Base-by-base conservation (phyloP, 2,329 filamentous ascomycete species). In the Acarospora socialis region DNA sequence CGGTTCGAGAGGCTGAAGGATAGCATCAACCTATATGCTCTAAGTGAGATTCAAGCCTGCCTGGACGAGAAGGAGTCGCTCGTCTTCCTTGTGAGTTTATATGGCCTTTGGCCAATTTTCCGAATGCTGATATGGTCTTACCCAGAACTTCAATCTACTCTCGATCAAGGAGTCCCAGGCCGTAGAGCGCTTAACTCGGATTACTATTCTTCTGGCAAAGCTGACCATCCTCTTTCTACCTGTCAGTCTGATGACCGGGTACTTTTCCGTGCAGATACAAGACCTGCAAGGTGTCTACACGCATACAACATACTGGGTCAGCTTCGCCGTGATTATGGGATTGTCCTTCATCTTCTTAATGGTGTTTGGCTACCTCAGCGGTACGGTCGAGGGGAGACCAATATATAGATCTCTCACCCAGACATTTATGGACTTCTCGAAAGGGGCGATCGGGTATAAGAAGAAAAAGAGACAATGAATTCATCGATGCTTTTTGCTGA, bases 191-290 rank as follows among this genome's bases (percentile, higher is more conserved):
- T 63, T 84, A 13, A 82, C 77, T 0, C 63, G 77, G 35, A 74
- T 77, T 40, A 80, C 78, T 3, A 71, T 81, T 4, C 57, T 84
- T 4, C 61, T 84, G 7, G 77, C 77, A 28, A 83, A 84, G 49
- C 70, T 78, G 4, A 80, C 74, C 8, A 78, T 83, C 23, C 60
- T 83, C 31, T 84, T 84, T 55, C 62, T 83, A 34, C 79, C 79
- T 0, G 75, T 83, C 38, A 77, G 68, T 42, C 65, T 83, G 29
- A 74, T 83, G 70, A 81, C 77, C 3, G 71, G 63, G 19, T 84
- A 82, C 52, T 84, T 82, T 50, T 75, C 72, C 4, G 66, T 76
- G 2, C 67, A 80, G 48, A 68, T 82, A 30, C 53, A 59, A 5
- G 65, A 69, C 3, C 55, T 74, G 7, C 61, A 68, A 29, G 49